phyloP scores from a whole-genome alignment of 495 filamentous ascomycete species.

The Pseudoneurospora amorphoporcata region DNA sequence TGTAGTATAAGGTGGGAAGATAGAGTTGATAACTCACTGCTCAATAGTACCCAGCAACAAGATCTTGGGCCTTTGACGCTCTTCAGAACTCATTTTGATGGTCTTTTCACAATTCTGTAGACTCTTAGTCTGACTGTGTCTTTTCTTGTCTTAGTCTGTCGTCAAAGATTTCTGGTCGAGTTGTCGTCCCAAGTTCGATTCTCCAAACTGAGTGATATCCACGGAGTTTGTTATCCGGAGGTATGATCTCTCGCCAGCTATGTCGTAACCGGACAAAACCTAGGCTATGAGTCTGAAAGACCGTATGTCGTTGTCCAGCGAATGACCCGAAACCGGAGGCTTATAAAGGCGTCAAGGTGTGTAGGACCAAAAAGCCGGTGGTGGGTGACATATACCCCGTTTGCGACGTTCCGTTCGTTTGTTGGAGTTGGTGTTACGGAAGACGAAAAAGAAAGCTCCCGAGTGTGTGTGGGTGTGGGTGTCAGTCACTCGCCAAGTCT shows the following conservation, averaged over 20 bases:
- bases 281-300: not conserved
- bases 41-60: constrained; percentile 23
- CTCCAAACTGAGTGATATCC: not conserved
- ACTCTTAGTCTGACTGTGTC: not conserved
- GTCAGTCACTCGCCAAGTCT: too few species aligned
- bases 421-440: not conserved
- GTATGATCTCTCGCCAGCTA: not conserved
- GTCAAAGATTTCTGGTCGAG: not conserved
- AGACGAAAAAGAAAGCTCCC: not conserved
- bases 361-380: not conserved
- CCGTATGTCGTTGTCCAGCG: not conserved
- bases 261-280: not conserved
- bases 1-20: not conserved
- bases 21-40: constrained; percentile 13
- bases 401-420: not conserved
- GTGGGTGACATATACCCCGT: not conserved
- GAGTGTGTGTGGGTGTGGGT: not conserved
- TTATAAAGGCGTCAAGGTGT: not conserved
- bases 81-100: not conserved
- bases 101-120: not conserved
- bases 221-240: not conserved
- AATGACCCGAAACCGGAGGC: not conserved
- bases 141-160: not conserved
- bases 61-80: constrained; percentile 14
- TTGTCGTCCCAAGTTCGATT: not conserved